Conservation (phyloP, 2,329 filamentous ascomycete genomes). For the Fusarium sp. region DNA sequence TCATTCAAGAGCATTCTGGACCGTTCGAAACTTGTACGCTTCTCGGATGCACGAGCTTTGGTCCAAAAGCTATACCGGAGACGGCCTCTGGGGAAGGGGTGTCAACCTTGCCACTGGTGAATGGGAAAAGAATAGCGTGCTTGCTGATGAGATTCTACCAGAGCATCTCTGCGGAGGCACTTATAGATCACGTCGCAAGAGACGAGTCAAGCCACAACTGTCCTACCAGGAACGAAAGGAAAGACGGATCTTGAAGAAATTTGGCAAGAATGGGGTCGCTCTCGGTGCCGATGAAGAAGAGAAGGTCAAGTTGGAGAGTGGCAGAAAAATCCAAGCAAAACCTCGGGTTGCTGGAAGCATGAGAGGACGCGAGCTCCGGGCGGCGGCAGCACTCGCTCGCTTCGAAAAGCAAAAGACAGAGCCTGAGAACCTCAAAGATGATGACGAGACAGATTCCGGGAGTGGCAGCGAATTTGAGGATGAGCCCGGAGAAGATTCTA, state of each 20-base stretch:
- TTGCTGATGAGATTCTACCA: conserved; percentile 66
- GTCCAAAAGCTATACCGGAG: conserved; percentile 76
- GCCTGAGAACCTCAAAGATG: conserved; percentile 45
- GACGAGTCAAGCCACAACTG: conserved; percentile 61
- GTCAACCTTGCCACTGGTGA: conserved; percentile 67
- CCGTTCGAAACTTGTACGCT: conserved; percentile 77
- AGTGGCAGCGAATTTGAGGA: conserved; percentile 62
- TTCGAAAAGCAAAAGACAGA: conserved; percentile 70
- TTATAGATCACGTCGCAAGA: conserved; percentile 70
- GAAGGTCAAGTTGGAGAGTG: conserved; percentile 73
- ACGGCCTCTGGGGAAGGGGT: conserved; percentile 85
- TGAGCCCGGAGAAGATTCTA: conserved; percentile 51
- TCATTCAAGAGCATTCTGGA: conserved; percentile 83
- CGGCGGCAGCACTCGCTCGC: conserved; percentile 78
- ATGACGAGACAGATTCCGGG: conserved; percentile 51
- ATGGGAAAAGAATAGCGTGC: conserved; percentile 64
- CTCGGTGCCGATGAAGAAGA: conserved; percentile 75
- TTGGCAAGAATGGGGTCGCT: conserved; percentile 74
- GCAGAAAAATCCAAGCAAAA: conserved; percentile 69
- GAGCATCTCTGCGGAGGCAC: conserved; percentile 85
- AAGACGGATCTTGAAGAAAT: conserved; percentile 77
- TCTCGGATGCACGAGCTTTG: conserved; percentile 76
- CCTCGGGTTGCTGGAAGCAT: conserved; percentile 80
- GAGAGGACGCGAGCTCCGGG: conserved; percentile 77
- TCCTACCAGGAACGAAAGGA: conserved; percentile 79